Evolutionary conservation across 345 rosid genomes (phyloP).

Genomic region (Salix viminalis): DNA sequence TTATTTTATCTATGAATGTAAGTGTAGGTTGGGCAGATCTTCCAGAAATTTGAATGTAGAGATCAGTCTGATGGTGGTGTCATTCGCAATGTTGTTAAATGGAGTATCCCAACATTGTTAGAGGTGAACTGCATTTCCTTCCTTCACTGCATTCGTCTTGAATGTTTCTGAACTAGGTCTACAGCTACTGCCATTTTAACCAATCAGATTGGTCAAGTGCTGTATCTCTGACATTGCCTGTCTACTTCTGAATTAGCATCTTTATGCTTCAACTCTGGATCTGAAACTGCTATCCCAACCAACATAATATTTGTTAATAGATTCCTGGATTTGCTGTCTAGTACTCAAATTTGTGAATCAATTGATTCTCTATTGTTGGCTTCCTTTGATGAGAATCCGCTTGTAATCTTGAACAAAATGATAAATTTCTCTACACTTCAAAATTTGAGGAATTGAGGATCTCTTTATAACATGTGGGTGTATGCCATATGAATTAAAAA

Average conservation of each 20-base stretch:
- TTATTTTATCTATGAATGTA: slow-evolving; percentile 8
- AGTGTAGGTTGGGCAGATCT: slow-evolving; percentile 77
- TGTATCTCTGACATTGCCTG: background rate
- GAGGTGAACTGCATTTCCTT: slow-evolving; percentile 45
- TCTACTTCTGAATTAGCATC: background rate
- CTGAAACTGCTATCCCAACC: background rate
- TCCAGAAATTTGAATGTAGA: slow-evolving; percentile 66
- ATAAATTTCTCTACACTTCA: too few species aligned
- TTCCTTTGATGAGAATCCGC: background rate
- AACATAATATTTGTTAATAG: background rate
- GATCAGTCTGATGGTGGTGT: slow-evolving; percentile 59
- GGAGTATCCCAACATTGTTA: slow-evolving; percentile 76
- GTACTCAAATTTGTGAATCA: background rate
- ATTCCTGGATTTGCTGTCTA: background rate
- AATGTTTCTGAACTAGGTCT: background rate
- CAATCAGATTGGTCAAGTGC: background rate
- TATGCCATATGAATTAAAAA: too few species aligned
- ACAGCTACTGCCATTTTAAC: background rate
- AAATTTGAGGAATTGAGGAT: background rate
- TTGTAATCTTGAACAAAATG: background rate
- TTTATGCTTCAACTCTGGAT: background rate
- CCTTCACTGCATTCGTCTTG: slow-evolving; percentile 4
- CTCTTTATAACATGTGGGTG: background rate
- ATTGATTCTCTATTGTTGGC: background rate
- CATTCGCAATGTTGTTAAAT: slow-evolving; percentile 67